Evolutionary conservation across 1,139 yeast species (phyloP).

Genomic region (Suhomyces bokatorum): DNA sequence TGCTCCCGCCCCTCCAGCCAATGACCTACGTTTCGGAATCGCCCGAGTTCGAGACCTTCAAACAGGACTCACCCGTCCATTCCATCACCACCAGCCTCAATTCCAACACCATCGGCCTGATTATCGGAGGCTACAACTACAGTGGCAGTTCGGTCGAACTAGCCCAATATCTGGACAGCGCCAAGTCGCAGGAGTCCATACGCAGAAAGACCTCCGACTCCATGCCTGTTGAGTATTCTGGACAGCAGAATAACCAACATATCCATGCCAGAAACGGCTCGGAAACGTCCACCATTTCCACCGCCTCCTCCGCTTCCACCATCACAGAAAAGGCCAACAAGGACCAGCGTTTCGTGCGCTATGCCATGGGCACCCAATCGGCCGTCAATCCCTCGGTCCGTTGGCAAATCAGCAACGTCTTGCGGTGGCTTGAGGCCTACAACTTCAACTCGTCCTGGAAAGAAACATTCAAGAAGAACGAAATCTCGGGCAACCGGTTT

Average conservation of each 20-base stretch:
- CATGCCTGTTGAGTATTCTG: background rate
- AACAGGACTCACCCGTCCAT: conserved; percentile 5
- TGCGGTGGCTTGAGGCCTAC: conserved; percentile 65
- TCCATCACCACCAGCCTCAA: conserved; percentile 15
- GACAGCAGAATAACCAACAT: conserved; percentile 6
- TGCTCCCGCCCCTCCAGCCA: conserved; percentile 7
- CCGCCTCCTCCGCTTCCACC: conserved; percentile 34
- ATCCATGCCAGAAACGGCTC: conserved; percentile 40
- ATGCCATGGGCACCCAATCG: conserved; percentile 45
- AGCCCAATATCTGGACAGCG: conserved; percentile 5
- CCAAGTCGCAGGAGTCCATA: conserved; percentile 3
- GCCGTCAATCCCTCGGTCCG: conserved; percentile 22
- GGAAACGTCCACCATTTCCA: conserved; percentile 36
- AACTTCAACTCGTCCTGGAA: conserved; percentile 76
- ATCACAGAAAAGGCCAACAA: conserved; percentile 34
- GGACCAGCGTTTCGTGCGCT: conserved; percentile 44
- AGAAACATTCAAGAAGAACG: conserved; percentile 57
- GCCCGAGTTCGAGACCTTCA: conserved; percentile 11
- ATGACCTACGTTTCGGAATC: conserved; percentile 18
- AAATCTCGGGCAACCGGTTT: conserved; percentile 64
- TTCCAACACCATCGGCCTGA: conserved; percentile 30
- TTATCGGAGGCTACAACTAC: conserved; percentile 33
- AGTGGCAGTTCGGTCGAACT: conserved; percentile 28
- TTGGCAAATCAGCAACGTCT: conserved; percentile 74
- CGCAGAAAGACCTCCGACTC: conserved; percentile 1